These are phyloP conservation scores for Boletus rubescentipes DNA, from an alignment of 768 basidiomycete species.

Conservation along the genomic window DNA sequence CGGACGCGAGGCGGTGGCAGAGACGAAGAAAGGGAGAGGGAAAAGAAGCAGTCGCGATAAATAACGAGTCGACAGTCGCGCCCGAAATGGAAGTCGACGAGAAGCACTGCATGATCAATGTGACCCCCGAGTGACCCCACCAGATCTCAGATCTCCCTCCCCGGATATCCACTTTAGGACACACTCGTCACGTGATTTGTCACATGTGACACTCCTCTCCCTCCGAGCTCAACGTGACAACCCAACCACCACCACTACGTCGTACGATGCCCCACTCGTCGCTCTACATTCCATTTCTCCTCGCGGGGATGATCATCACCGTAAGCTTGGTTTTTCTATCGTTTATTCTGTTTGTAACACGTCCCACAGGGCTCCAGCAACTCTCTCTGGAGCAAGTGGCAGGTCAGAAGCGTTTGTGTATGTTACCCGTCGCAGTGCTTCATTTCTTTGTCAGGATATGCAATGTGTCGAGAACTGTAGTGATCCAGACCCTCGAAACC, in stretches of 20 bases:
- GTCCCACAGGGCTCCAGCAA: constrained; percentile 67
- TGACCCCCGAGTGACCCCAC: constrained; percentile 24
- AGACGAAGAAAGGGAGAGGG: constrained; percentile 19
- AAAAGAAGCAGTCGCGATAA: constrained; percentile 35
- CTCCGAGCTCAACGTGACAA: constrained; percentile 7
- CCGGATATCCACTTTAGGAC: background rate
- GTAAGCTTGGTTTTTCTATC: constrained; percentile 37
- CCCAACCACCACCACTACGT: background rate
- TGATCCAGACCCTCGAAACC: constrained; percentile 56
- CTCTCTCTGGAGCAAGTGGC: constrained; percentile 82
- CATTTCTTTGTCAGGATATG: constrained; percentile 66
- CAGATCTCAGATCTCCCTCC: constrained; percentile 28
- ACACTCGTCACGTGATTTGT: constrained; percentile 18
- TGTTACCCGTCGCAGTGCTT: background rate
- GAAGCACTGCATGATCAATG: constrained; percentile 30
- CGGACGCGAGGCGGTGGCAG: constrained; percentile 3
- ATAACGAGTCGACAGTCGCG: constrained; percentile 25
- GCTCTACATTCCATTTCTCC: constrained; percentile 72
- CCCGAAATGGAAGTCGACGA: constrained; percentile 29
- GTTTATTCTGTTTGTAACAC: background rate
- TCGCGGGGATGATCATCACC: constrained; percentile 91
- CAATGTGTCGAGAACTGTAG: constrained; percentile 96
- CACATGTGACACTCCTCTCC: constrained; percentile 16
- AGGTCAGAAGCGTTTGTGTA: constrained; percentile 41
- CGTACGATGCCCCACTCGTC: constrained; percentile 57